These are phyloP conservation scores for Rhizoclosmatium sp. DNA, from an alignment of 192 early-diverging fungal species.

Conservation along the genomic window DNA sequence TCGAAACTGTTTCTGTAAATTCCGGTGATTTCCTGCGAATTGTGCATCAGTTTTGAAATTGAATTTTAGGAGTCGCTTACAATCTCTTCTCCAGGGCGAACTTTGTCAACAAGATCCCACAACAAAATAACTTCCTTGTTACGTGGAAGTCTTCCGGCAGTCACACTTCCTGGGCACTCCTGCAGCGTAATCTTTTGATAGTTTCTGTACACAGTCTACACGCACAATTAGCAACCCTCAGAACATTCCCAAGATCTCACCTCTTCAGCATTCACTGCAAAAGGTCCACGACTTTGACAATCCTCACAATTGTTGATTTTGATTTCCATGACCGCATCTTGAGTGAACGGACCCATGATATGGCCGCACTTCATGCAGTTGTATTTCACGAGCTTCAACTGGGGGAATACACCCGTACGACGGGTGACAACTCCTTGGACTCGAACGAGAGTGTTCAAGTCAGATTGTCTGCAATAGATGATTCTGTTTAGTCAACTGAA, in stretches of 20 bases:
- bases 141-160: constrained; percentile 92
- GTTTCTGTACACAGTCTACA: constrained; percentile 91
- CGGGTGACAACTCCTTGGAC: constrained; percentile 92
- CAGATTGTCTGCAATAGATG: constrained; percentile 68
- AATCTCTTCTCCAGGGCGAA: constrained; percentile 95
- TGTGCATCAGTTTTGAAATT: not conserved
- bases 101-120: constrained; percentile 96
- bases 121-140: constrained; percentile 92
- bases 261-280: constrained; percentile 89
- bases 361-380: constrained; percentile 94
- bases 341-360: constrained; percentile 91
- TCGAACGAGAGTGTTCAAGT: constrained; percentile 91
- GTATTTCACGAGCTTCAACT: constrained; percentile 96
- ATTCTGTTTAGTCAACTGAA: not conserved
- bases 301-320: constrained; percentile 82
- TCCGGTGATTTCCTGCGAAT: constrained; percentile 82
- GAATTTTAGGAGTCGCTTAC: constrained; percentile 46
- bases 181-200: constrained; percentile 97
- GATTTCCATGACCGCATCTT: constrained; percentile 89
- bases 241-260: constrained; percentile 37
- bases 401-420: constrained; percentile 95
- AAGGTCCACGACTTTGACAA: constrained; percentile 93
- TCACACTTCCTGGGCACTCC: constrained; percentile 94
- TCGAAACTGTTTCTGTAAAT: constrained; percentile 97
- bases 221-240: not conserved